These are phyloP conservation scores for Lachnellula occidentalis DNA, from an alignment of 2,329 filamentous ascomycete genomes.

Conservation along the genomic window DNA sequence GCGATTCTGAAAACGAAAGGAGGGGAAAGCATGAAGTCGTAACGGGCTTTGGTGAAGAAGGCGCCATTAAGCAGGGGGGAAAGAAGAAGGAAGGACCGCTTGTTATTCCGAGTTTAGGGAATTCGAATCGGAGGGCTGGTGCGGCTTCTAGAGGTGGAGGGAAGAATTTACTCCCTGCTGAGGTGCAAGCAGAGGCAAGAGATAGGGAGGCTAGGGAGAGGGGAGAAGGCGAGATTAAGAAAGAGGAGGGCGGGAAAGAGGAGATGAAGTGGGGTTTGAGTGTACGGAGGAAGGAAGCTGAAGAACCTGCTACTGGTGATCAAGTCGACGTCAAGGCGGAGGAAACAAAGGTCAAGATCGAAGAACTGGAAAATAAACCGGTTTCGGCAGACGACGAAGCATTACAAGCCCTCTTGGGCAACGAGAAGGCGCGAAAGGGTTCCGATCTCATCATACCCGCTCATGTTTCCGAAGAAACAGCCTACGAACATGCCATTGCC, in stretches of 20 bases:
- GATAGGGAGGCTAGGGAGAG: slow-evolving; percentile 33
- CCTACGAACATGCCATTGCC: slow-evolving; percentile 64
- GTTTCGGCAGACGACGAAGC: slow-evolving; percentile 56
- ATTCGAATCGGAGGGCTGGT: slow-evolving; percentile 53
- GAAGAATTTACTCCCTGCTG: slow-evolving; percentile 51
- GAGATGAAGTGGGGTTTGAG: slow-evolving; percentile 43
- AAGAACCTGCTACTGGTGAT: slow-evolving; percentile 25
- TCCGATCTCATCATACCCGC: slow-evolving; percentile 48
- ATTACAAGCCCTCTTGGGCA: slow-evolving; percentile 60
- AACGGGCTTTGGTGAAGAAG: slow-evolving; percentile 45
- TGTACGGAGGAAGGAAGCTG: slow-evolving; percentile 36
- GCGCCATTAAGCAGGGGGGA: slow-evolving; percentile 33
- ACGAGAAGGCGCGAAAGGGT: slow-evolving; percentile 40
- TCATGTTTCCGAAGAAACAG: slow-evolving; percentile 54
- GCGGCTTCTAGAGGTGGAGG: slow-evolving; percentile 41
- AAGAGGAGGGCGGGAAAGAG: slow-evolving; percentile 32
- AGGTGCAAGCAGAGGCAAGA: slow-evolving; percentile 41
- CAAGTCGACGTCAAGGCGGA: slow-evolving; percentile 17
- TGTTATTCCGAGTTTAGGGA: slow-evolving; percentile 53
- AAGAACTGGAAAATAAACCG: slow-evolving; percentile 22
- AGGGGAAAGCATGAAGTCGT: slow-evolving; percentile 41
- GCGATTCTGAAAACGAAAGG: slow-evolving; percentile 49
- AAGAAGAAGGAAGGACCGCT: slow-evolving; percentile 34
- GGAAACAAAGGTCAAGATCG: slow-evolving; percentile 4
- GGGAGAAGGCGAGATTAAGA: slow-evolving; percentile 29